A percentile compares a stretch with the other conserved stretches of the same genome.
Conservation (phyloP, 306 rosid genomes). For the Ormosia semicastrata region DNA sequence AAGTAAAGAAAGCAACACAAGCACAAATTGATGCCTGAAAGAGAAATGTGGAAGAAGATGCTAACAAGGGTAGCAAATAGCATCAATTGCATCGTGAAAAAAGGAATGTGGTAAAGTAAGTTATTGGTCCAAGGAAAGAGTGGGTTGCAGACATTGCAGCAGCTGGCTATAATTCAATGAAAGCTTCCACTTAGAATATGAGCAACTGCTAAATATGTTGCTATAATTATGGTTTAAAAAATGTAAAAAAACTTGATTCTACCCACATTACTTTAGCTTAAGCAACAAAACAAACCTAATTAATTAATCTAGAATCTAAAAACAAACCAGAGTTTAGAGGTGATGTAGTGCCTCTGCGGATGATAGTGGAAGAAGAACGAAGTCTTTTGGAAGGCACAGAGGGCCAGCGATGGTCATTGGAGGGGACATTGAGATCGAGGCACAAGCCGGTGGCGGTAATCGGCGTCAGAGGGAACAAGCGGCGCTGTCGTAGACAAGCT, state of each 20-base stretch:
- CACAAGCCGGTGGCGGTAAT: no score
- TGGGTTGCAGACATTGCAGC: constrained; percentile 42
- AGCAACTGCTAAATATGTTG: not conserved
- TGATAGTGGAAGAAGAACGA: no score
- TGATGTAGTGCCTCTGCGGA: no score
- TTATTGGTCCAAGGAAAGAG: constrained; percentile 30
- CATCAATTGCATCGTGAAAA: constrained; percentile 23
- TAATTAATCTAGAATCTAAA: no score
- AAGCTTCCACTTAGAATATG: constrained; percentile 14
- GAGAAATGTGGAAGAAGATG: constrained; percentile 20
- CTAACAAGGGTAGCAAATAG: constrained; percentile 31
- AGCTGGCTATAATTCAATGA: constrained; percentile 34
- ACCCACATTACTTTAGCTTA: no score
- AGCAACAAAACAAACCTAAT: no score
- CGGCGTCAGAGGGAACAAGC: no score
- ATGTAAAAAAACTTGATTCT: not conserved
- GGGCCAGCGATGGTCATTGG: no score
- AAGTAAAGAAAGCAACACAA: constrained; percentile 6
- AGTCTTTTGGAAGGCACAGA: no score
- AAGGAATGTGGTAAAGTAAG: not conserved
- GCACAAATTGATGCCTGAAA: constrained; percentile 32
- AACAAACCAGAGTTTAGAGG: no score
- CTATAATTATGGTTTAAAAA: not conserved
- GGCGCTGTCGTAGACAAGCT: no score
- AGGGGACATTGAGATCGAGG: no score